These are phyloP conservation scores for Exsudoporus frostii DNA, from an alignment of 768 basidiomycete species.

Conservation along the genomic window DNA sequence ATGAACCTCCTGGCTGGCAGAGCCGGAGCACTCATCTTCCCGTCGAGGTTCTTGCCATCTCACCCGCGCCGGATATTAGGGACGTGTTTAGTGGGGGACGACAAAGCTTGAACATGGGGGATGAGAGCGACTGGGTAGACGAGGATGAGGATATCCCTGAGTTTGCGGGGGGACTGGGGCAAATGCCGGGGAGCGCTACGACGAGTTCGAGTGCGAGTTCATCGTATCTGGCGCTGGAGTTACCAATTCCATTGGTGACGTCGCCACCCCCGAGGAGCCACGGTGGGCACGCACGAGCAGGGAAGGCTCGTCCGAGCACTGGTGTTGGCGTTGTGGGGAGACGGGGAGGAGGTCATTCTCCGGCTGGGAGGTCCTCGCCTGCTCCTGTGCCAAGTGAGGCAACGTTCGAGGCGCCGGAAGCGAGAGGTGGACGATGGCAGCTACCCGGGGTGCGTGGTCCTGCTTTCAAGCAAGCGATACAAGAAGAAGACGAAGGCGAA, in stretches of 20 bases:
- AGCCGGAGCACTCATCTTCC: conserved; percentile 61
- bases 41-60: conserved; percentile 75
- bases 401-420: conserved; percentile 45
- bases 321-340: conserved; percentile 28
- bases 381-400: conserved; percentile 47
- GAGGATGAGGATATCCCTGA: conserved; percentile 73
- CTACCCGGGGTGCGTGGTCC: conserved; percentile 67
- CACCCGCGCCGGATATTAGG: conserved; percentile 51
- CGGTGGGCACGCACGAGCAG: conserved; percentile 36
- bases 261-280: conserved; percentile 53
- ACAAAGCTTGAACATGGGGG: conserved; percentile 56
- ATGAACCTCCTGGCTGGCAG: conserved; percentile 85
- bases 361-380: conserved; percentile 58
- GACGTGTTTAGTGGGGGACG: conserved; percentile 74
- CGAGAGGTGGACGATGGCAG: conserved; percentile 60
- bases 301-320: conserved; percentile 27
- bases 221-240: conserved; percentile 31
- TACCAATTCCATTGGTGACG: conserved; percentile 38
- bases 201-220: conserved; percentile 24
- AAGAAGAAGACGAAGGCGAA: conserved; percentile 85
- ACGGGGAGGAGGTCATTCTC: conserved; percentile 56
- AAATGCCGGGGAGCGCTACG: conserved; percentile 37
- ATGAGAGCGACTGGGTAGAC: conserved; percentile 87
- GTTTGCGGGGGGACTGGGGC: conserved; percentile 79
- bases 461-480: conserved; percentile 68